phyloP scores from a whole-genome alignment of 1,284 basidiomycete species.

The Apiotrichum mycotoxinovorans region DNA sequence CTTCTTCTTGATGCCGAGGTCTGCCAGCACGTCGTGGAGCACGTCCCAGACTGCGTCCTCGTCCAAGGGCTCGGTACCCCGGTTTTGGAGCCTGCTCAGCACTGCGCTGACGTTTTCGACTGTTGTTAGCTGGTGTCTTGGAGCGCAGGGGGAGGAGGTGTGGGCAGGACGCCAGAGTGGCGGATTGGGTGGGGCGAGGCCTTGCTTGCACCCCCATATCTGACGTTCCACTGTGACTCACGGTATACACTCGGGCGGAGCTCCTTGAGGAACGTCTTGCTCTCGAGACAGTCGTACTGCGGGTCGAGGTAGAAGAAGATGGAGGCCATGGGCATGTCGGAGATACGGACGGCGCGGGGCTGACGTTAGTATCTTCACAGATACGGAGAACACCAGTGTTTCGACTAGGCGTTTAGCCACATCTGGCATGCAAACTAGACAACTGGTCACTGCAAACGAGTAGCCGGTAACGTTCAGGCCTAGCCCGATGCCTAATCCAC shows the following conservation, averaged over 20 bases:
- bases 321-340: constrained; percentile 63
- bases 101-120: not conserved
- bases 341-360: constrained; percentile 66
- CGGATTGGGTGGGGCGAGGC: too few relatives aligned
- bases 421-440: too few relatives aligned
- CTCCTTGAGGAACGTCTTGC: constrained; percentile 57
- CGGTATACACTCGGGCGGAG: constrained; percentile 53
- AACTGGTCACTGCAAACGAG: too few relatives aligned
- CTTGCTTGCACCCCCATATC: too few relatives aligned
- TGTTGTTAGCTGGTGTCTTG: not conserved
- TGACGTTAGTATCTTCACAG: constrained; percentile 43
- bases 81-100: constrained; percentile 10
- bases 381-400: too few relatives aligned
- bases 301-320: constrained; percentile 75
- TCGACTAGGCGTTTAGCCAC: too few relatives aligned
- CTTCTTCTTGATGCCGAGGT: constrained; percentile 54
- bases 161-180: not conserved
- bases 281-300: constrained; percentile 57
- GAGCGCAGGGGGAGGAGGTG: not conserved
- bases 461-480: too few relatives aligned
- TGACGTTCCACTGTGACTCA: constrained; percentile 48
- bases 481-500: too few relatives aligned
- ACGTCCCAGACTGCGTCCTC: constrained; percentile 47
- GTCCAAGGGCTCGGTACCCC: constrained; percentile 24
- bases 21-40: constrained; percentile 54